These are phyloP conservation scores for Metrosideros polymorpha DNA, from an alignment of 441 rosid genomes.

Conservation along the genomic window DNA sequence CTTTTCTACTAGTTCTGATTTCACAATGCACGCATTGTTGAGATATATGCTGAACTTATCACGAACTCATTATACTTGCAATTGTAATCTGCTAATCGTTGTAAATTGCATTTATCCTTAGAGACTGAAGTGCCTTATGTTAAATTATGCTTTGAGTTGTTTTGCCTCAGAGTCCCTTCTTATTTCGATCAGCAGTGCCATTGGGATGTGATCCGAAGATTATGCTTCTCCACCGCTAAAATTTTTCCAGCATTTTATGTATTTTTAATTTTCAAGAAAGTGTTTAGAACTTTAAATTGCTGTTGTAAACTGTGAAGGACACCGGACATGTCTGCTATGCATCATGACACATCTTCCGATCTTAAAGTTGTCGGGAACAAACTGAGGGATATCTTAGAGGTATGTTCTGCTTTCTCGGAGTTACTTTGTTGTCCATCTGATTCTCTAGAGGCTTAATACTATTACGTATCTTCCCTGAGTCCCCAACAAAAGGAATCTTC, in stretches of 20 bases:
- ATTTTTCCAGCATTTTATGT: neutral
- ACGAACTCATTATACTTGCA: neutral
- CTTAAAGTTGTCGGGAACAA: conserved; percentile 37
- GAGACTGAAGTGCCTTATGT: neutral
- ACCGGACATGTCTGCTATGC: conserved; percentile 70
- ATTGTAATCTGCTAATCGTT: neutral
- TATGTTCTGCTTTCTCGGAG: neutral
- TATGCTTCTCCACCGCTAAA: neutral
- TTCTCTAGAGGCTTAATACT: neutral
- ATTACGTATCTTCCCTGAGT: neutral
- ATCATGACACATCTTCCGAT: conserved; percentile 61
- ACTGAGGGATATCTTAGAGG: conserved; percentile 48
- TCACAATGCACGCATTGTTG: neutral
- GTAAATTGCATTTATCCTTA: neutral
- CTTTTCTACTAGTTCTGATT: neutral
- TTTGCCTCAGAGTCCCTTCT: neutral
- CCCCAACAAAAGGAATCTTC: neutral
- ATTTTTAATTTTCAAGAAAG: neutral
- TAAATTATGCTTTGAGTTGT: neutral
- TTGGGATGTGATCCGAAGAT: neutral
- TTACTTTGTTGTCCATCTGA: neutral
- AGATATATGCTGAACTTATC: neutral
- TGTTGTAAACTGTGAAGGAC: conserved; percentile 17
- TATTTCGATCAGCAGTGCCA: neutral
- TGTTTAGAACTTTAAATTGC: neutral